Base-by-base conservation (phyloP, 2,329 filamentous ascomycete genomes). In the Periconia sp. region DNA sequence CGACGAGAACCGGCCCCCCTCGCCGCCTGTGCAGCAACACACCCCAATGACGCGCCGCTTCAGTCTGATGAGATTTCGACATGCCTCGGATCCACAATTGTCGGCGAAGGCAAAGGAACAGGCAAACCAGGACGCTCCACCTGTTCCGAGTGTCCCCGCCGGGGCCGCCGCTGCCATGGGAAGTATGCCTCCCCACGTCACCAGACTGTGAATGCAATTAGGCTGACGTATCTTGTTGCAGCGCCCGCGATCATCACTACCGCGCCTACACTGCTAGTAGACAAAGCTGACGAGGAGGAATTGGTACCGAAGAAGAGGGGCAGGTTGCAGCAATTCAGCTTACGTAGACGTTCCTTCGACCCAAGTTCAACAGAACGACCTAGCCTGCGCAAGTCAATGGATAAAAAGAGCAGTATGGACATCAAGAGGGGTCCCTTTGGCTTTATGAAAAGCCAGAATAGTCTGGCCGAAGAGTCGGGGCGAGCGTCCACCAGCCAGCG, bases 11-110 rank as follows among this genome's bases (percentile, higher is more conserved):
- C 59, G 48, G 8, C 54, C 54, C 25, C 56, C 67, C 31, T 62
- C 67, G 40, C 61, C 68, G 33, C 59, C 60, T 28, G 44, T 65
- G 23, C 66, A 69, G 46, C 57, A 67, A 29, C 58, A 63, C 15
- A 63, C 65, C 33, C 64, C 70, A 43, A 69, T 62, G 52, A 71
- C 71, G 46, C 72, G 79, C 54, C 75, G 81, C 43, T 84, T 86
- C 68, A 84, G 79, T 61, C 70, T 95, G 70, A 76, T 96, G 73
- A 86, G 87, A 63, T 91, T 94, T 68, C 88, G 91, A 61, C 92
- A 96, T 80, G 92, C 90, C 49, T 96, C 92, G 7, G 92, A 97
- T 73, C 88, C 91, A 36, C 91, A 96, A 69, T 74, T 97, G 48
- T 90, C 89, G 9, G 77, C 84, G 21, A 82, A 84, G 66, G 86